Percentiles rank a stretch among this genome's conserved stretches.
These are phyloP conservation scores for Ensete glaucum DNA, from an alignment of 176 grass and related monocot species.

Conservation along the genomic window DNA sequence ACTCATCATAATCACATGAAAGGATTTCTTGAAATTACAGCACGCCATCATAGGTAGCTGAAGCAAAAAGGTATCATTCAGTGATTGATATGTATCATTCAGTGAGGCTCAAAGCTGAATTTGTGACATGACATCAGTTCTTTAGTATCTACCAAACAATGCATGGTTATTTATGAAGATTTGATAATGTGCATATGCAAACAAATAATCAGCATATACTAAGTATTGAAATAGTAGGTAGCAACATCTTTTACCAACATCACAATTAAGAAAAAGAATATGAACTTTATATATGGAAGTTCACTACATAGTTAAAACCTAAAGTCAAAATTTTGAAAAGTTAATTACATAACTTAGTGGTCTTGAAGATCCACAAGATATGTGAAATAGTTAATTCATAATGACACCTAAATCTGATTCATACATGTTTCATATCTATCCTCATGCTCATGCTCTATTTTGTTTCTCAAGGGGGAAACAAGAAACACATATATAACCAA, in stretches of 20 bases:
- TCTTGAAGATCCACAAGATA: background rate
- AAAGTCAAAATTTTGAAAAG: background rate
- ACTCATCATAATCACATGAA: background rate
- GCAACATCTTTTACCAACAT: background rate
- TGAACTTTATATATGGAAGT: background rate
- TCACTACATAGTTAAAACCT: background rate
- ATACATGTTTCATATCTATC: background rate
- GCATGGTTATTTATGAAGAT: background rate
- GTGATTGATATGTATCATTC: background rate
- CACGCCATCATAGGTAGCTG: background rate
- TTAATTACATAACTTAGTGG: background rate
- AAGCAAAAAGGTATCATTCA: background rate
- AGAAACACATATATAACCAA: background rate
- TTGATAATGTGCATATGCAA: background rate
- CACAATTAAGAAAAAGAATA: background rate
- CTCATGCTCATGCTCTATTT: background rate
- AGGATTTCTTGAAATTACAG: background rate
- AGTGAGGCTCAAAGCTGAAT: background rate
- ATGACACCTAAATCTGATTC: background rate
- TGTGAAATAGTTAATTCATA: background rate
- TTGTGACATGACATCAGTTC: background rate
- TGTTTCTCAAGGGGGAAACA: conserved; percentile 6
- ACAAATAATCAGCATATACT: background rate
- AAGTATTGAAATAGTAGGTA: background rate
- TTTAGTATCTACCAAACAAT: background rate